Percentiles rank a stretch among this genome's conserved stretches.
Conservation (phyloP, 2,329 filamentous ascomycete genomes). For the Alternaria solani region DNA sequence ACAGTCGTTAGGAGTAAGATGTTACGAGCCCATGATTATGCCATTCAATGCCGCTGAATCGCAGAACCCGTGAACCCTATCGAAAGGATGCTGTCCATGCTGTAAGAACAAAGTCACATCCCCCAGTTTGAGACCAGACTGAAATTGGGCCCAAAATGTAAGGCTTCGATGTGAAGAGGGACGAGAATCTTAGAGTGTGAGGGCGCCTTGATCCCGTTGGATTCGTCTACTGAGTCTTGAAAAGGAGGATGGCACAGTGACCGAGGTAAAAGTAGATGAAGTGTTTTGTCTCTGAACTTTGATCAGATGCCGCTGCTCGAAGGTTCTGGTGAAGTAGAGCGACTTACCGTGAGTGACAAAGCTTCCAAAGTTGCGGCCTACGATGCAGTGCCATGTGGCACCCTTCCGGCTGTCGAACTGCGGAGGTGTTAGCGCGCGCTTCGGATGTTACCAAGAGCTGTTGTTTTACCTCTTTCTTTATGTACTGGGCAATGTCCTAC, state of each 20-base stretch:
- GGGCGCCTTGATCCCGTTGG: constrained; percentile 12
- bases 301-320: constrained; percentile 20
- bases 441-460: not conserved
- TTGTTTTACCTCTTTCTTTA: constrained; percentile 81
- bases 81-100: not conserved
- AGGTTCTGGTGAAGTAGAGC: not conserved
- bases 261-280: constrained; percentile 99
- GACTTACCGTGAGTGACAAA: constrained; percentile 93
- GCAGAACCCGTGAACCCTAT: constrained; percentile 11
- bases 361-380: constrained; percentile 97
- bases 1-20: constrained; percentile 27
- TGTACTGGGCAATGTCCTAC: constrained; percentile 93
- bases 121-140: constrained; percentile 9
- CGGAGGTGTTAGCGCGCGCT: constrained; percentile 24
- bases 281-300: constrained; percentile 86
- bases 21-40: constrained; percentile 4
- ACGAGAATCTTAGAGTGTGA: constrained; percentile 8
- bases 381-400: constrained; percentile 99
- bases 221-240: constrained; percentile 85
- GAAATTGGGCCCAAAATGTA: constrained; percentile 4
- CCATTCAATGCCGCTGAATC: constrained; percentile 1
- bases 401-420: constrained; percentile 98
- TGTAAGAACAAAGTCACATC: not conserved
- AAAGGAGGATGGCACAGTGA: constrained; percentile 96
- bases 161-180: constrained; percentile 3